Conservation (phyloP, 768 basidiomycete genomes). For the Tremella fuciformis region DNA sequence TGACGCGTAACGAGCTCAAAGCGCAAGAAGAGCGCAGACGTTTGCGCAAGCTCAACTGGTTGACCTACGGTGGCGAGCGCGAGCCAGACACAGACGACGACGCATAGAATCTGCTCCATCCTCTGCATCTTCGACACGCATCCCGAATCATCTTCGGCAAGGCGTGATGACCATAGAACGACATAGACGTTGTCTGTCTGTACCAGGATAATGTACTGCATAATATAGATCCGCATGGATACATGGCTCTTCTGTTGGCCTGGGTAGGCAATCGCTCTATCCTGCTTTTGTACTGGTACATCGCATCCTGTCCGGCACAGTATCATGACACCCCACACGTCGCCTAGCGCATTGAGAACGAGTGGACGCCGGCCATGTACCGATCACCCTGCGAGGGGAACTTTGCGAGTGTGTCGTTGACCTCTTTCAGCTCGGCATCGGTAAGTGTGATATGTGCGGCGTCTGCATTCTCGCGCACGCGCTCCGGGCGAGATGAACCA, state of each 20-base stretch:
- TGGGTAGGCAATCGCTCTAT: no score
- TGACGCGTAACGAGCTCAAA: conserved; percentile 62
- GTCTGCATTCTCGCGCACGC: conserved; percentile 57
- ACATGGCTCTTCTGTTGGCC: no score
- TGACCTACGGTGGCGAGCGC: conserved; percentile 66
- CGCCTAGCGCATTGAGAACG: no score
- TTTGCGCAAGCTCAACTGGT: conserved; percentile 75
- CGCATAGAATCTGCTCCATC: neutral
- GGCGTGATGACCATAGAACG: conserved; percentile 3
- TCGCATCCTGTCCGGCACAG: no score
- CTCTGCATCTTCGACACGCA: conserved; percentile 3
- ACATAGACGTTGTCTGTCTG: conserved; percentile 5
- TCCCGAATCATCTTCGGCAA: neutral
- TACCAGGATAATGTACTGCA: neutral
- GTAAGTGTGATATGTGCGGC: conserved; percentile 56
- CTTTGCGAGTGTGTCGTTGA: conserved; percentile 51
- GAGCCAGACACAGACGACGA: conserved; percentile 49
- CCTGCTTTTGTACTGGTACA: no score
- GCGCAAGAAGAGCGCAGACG: conserved; percentile 80
- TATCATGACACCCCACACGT: no score
- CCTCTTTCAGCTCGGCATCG: conserved; percentile 54
- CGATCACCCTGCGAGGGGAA: conserved; percentile 33
- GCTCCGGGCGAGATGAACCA: conserved; percentile 54
- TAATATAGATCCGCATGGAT: no score
- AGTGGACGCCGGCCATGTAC: conserved; percentile 15